Conservation (phyloP, 768 basidiomycete genomes). For the Lactarius quietus region DNA sequence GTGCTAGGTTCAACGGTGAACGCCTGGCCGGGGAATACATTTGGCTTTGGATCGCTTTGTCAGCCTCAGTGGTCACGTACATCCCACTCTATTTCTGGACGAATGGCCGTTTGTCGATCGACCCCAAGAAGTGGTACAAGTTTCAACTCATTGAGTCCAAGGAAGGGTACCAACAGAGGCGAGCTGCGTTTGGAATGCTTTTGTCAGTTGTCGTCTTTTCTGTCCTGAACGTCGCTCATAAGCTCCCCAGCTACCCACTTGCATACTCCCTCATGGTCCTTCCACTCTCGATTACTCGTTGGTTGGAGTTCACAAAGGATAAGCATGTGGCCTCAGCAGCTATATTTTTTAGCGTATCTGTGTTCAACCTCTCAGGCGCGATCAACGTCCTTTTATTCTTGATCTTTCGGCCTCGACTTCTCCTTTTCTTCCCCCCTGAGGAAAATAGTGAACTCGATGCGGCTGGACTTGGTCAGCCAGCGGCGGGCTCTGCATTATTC, state of each 20-base stretch:
- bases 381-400: conserved; percentile 41
- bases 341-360: conserved; percentile 33
- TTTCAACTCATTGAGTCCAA: conserved; percentile 26
- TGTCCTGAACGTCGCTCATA: neutral
- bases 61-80: conserved; percentile 35
- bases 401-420: conserved; percentile 35
- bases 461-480: neutral
- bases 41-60: conserved; percentile 45
- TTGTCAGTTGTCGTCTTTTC: conserved; percentile 28
- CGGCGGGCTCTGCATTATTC: neutral
- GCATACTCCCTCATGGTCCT: conserved; percentile 28
- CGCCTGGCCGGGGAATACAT: conserved; percentile 43
- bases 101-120: no score
- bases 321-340: conserved; percentile 31
- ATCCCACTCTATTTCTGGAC: conserved; percentile 38
- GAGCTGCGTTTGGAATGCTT: conserved; percentile 25
- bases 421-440: conserved; percentile 30
- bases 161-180: conserved; percentile 8
- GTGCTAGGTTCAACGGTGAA: conserved; percentile 30
- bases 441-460: neutral
- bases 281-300: conserved; percentile 41
- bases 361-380: conserved; percentile 41
- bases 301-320: conserved; percentile 33
- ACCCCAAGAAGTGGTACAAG: conserved; percentile 34
- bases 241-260: conserved; percentile 37